Evolutionary conservation across 305 asterid genomes (phyloP), one percentile per base, ranked within the genome.

Genomic region (Lippia alba): DNA sequence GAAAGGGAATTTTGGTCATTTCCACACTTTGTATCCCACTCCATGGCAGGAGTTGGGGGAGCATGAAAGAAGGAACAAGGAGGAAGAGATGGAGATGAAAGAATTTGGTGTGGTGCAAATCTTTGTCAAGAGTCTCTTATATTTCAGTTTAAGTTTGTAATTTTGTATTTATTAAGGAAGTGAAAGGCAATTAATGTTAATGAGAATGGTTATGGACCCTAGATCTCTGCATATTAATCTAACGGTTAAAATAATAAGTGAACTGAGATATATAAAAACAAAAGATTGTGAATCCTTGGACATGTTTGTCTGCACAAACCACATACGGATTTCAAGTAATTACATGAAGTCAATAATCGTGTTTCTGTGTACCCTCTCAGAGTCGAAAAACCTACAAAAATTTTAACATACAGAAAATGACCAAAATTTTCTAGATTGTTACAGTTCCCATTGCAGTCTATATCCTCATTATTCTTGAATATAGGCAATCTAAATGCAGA

Each of bases 31-130:
- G 58, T 74, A 20, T 58, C 61, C 36, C 78, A 74, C 77, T 87
- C 96, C 98, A 88, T 87, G 49, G 75, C 74, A 80, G 79, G 56
- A 53, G 50, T 46, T 59, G 18, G 56, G 60, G 59, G 69, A 71
- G 61, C 68, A 67, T 51, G 61, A 32, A 24, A 24, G 76, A 76
- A 41, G 49, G 70, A 74, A 71, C 53, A 69, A 12, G 54, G 70
- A 20, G 39, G 51, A 73, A 56, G 74, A 78, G 1, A 60, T 36
- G 53, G 49, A 68, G 1, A 60, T 36, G 53, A 44, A 68, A 39
- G 67, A 71, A 36, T 34, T 56, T 66, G 55, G 19, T 40, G 18
- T 66, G 83, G 66, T 59, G 74, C 63, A 74, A 69, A 19, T 69
- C 61, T 75, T 50, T 54, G 77, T 74, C 73, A 71, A 67, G 77